phyloP scores from a whole-genome alignment of 768 basidiomycete genomes.

The Rhizopogon rudus region DNA sequence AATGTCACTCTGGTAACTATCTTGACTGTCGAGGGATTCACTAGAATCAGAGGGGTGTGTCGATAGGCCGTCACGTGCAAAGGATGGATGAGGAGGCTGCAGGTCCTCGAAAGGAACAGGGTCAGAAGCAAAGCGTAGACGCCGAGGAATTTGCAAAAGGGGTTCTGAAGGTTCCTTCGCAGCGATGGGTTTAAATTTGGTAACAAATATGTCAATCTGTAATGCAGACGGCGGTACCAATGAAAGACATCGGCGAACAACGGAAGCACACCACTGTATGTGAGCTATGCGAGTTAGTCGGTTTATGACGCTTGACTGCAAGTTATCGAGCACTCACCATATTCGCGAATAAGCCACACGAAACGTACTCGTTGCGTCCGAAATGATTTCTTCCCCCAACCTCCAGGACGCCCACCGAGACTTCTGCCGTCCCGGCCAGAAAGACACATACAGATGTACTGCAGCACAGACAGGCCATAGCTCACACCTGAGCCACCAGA shows the following conservation, averaged over 20 bases:
- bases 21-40: constrained; percentile 26
- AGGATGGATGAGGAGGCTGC: constrained; percentile 31
- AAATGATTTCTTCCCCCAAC: constrained; percentile 36
- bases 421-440: constrained; percentile 46
- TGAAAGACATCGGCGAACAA: constrained; percentile 56
- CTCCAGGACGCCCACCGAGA: constrained; percentile 42
- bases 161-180: constrained; percentile 1
- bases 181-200: constrained; percentile 42
- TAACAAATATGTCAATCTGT: constrained; percentile 72
- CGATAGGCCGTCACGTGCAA: constrained; percentile 8
- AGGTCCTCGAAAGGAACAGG: constrained; percentile 19
- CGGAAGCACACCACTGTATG: constrained; percentile 70
- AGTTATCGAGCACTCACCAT: constrained; percentile 40
- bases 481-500: constrained; percentile 74
- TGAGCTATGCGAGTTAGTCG: constrained; percentile 41
- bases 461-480: constrained; percentile 62
- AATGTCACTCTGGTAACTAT: constrained; percentile 29
- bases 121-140: constrained; percentile 10
- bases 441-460: constrained; percentile 57
- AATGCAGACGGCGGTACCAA: constrained; percentile 45
- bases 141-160: constrained; percentile 8
- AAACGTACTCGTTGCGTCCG: constrained; percentile 58
- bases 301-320: neutral
- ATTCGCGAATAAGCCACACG: constrained; percentile 75
- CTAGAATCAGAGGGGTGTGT: constrained; percentile 11